A percentile compares a stretch with the other conserved stretches of the same genome.
These are phyloP conservation scores for Globisporangium solare DNA, from an alignment of 352 stramenopile genomes.

Conservation along the genomic window DNA sequence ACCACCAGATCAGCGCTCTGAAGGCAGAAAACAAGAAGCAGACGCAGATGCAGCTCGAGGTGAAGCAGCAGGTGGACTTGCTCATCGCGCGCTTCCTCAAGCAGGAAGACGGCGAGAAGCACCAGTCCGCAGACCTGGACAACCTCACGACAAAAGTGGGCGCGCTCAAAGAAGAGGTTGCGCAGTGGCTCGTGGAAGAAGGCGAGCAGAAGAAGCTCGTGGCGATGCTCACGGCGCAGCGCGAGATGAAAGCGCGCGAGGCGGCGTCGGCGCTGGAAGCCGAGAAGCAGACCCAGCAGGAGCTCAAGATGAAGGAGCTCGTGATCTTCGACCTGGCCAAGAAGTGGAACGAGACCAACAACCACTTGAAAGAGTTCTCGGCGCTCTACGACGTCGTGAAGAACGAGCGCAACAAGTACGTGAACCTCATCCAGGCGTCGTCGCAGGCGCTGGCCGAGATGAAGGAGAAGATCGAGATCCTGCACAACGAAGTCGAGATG, in stretches of 20 bases:
- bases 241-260: slow-evolving; percentile 89
- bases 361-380: slow-evolving; percentile 91
- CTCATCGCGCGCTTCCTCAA: slow-evolving; percentile 86
- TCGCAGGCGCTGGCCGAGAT: slow-evolving; percentile 93
- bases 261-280: slow-evolving; percentile 62
- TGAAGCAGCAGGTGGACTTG: slow-evolving; percentile 91
- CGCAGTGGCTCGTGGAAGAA: slow-evolving; percentile 86
- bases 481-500: slow-evolving; percentile 94
- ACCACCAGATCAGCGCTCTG: slow-evolving; percentile 57
- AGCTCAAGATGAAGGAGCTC: slow-evolving; percentile 93
- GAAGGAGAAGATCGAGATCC: slow-evolving; percentile 96
- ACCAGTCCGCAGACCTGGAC: slow-evolving; percentile 62
- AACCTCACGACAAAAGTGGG: slow-evolving; percentile 54
- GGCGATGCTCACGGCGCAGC: slow-evolving; percentile 83
- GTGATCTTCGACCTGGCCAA: slow-evolving; percentile 93
- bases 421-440: slow-evolving; percentile 91
- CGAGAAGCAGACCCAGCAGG: slow-evolving; percentile 82
- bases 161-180: slow-evolving; percentile 76
- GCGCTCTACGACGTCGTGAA: slow-evolving; percentile 94
- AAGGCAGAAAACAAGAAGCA: slow-evolving; percentile 68
- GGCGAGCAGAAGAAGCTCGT: slow-evolving; percentile 87
- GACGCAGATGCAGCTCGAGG: slow-evolving; percentile 52
- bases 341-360: slow-evolving; percentile 92
- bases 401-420: slow-evolving; percentile 95
- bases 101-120: slow-evolving; percentile 81